Conservation (phyloP, 352 stramenopile species). For the Pythium biforme region DNA sequence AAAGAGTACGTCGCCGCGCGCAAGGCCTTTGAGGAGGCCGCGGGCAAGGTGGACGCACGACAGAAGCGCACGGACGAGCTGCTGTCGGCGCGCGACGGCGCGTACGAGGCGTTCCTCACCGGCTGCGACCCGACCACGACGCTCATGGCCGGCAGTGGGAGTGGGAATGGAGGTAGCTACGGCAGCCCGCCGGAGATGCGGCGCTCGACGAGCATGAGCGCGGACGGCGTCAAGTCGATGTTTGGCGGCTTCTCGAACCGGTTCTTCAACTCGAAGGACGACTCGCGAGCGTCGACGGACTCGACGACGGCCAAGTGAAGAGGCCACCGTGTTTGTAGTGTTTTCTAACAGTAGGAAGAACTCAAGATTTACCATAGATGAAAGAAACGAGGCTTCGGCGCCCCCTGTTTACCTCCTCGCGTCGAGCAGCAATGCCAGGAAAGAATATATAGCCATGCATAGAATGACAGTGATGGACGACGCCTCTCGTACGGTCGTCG, state of each 20-base stretch:
- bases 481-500: too few species aligned
- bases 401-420: not conserved
- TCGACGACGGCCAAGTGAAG: constrained; percentile 23
- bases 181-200: constrained; percentile 28
- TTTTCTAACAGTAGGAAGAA: constrained; percentile 2
- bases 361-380: not conserved
- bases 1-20: constrained; percentile 79
- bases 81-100: constrained; percentile 56
- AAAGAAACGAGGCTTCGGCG: not conserved
- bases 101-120: constrained; percentile 75
- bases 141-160: not conserved
- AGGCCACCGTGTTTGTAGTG: not conserved
- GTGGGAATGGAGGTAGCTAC: constrained; percentile 17
- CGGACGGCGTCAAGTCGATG: constrained; percentile 38
- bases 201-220: constrained; percentile 38
- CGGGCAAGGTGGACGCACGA: constrained; percentile 59
- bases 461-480: too few species aligned
- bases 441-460: constrained; percentile 4
- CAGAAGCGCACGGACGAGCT: constrained; percentile 78
- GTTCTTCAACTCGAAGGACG: constrained; percentile 54
- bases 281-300: constrained; percentile 63
- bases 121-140: constrained; percentile 42
- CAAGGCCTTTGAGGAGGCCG: constrained; percentile 78
- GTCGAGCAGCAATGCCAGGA: not conserved
- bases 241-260: constrained; percentile 71